Evolutionary conservation across 2,329 filamentous ascomycete genomes (phyloP).

Genomic region (Cercospora sp.): DNA sequence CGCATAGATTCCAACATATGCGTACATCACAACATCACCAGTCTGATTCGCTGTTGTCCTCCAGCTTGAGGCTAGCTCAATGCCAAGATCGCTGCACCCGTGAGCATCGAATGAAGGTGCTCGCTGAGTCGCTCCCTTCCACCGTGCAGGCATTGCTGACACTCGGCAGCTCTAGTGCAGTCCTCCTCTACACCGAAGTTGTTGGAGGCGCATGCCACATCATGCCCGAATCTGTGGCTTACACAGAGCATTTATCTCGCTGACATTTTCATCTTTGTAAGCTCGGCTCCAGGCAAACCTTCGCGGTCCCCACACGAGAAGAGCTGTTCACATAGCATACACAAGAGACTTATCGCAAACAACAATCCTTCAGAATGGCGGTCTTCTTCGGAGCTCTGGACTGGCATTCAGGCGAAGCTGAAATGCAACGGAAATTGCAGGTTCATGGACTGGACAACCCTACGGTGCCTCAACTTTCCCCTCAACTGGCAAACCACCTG

Average conservation of each 20-base stretch:
- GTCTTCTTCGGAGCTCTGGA: conserved; percentile 10
- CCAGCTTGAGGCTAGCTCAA: neutral
- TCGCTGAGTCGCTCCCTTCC: neutral
- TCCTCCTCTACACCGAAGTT: neutral
- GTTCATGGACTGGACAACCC: conserved; percentile 9
- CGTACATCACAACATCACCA: neutral
- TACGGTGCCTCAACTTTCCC: conserved; percentile 57
- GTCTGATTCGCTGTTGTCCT: neutral
- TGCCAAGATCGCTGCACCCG: neutral
- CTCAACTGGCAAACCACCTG: conserved; percentile 61
- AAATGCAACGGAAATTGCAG: conserved; percentile 7
- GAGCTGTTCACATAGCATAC: neutral
- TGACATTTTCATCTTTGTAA: neutral
- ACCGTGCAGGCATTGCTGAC: conserved; percentile 2
- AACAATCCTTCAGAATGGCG: neutral
- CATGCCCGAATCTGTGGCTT: neutral
- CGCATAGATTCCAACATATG: neutral
- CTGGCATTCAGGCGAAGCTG: conserved; percentile 5
- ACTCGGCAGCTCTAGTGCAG: neutral
- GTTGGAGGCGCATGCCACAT: neutral
- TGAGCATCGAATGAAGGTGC: neutral
- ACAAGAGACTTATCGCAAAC: neutral
- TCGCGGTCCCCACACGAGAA: neutral
- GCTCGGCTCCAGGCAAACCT: neutral
- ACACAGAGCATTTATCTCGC: neutral